Base-by-base conservation (phyloP, 2,329 filamentous ascomycete genomes). In the Colletotrichum sp. region DNA sequence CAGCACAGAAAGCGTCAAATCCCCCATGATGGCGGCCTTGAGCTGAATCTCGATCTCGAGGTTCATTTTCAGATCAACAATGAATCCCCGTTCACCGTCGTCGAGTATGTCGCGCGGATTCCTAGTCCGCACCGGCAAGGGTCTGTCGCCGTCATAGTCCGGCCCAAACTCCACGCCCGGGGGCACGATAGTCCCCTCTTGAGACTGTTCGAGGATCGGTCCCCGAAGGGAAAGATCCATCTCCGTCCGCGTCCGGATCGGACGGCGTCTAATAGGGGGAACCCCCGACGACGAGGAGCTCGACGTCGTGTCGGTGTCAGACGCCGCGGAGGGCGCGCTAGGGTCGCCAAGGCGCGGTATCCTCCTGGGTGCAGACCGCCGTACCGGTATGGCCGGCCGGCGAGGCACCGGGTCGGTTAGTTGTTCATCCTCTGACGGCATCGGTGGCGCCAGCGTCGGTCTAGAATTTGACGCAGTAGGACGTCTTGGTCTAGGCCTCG, bases 61-160 rank as follows among this genome's bases (percentile, higher is more conserved):
- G 22, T 75, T 75, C 43, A 75, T 32, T 48, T 65, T 75, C 32
- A 75, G 30, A 16, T 75, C 70, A 25, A 75, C 70, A 22, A 75
- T 75, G n/a, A 75, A 75, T 16, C 74, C 74, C 65, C 70, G 64
- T 25, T 75, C 74, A 27, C 74, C 74, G 6, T 75, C 70, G 27
- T 75, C 48, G 18, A 75, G 56, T 5, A 75, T 75, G 65, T 73
- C 70, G 13, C 74, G 70, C 32, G 74, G 70, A 25, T 75, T 75
- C 56, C 66, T 75, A 10, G 70, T 61, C 43, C 74, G 70, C n/a
- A 52, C 25, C 12, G 74, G 70, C 56, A 73, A 30, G 13, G 74
- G 70, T 5, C 67, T 27, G 28, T 67, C 25, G 55, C 58, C 67
- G 27, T 70, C 27, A 30, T 65, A 73, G 27, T 74, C 34, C 18